Percentiles rank a stretch among this genome's conserved stretches.
phyloP scores from a whole-genome alignment of 495 filamentous ascomycete species.

The Neurospora tetrasperma region DNA sequence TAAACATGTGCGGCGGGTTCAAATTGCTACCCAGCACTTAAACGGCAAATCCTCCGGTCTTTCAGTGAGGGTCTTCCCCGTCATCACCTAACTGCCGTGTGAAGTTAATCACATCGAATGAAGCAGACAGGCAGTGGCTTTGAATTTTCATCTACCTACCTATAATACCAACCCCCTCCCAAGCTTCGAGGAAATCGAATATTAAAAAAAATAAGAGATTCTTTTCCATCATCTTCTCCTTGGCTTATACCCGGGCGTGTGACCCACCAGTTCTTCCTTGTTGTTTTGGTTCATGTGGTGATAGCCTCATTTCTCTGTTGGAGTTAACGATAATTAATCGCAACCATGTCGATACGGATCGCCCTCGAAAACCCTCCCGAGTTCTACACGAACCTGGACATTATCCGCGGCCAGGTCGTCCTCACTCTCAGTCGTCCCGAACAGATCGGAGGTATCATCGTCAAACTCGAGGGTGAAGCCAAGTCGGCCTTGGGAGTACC shows the following conservation, averaged over 20 bases:
- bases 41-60: not conserved
- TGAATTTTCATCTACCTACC: not conserved
- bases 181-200: not conserved
- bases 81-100: not conserved
- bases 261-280: not conserved
- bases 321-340: conserved; percentile 34
- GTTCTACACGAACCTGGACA: conserved; percentile 85
- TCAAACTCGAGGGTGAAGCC: conserved; percentile 91
- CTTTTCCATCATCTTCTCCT: not conserved
- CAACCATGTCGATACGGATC: conserved; percentile 67
- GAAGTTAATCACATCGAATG: not conserved
- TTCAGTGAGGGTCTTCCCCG: not conserved
- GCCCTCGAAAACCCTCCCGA: conserved; percentile 61
- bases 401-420: conserved; percentile 55
- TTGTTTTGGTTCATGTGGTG: not conserved
- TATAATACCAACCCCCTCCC: not conserved
- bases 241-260: not conserved
- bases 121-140: not conserved
- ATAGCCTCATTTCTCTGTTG: not conserved
- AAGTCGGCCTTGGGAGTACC: conserved; percentile 44
- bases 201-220: not conserved
- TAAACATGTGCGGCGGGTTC: not conserved
- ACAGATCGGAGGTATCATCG: conserved; percentile 65
- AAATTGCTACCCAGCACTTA: not conserved
- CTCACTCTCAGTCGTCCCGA: conserved; percentile 53